phyloP scores from a whole-genome alignment of 31 red algal genomes.

The Asparagopsis taxiformis region DNA sequence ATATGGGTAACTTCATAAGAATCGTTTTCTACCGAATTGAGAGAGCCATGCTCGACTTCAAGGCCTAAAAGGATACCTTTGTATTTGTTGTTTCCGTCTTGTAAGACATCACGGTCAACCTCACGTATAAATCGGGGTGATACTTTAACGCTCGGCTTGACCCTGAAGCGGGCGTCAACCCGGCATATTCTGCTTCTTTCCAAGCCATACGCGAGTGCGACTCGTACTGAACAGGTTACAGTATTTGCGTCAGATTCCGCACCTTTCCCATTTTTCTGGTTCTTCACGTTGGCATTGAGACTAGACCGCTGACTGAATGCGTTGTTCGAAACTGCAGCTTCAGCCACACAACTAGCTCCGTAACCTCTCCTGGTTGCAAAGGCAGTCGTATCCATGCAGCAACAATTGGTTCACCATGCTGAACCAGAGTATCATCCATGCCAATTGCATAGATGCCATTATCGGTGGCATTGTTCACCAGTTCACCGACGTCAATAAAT shows the following conservation, averaged over 20 bases:
- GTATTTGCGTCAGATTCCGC: constrained; percentile 4
- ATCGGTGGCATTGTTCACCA: neutral
- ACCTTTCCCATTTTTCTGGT: constrained; percentile 5
- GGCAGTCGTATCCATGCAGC: constrained; percentile 18
- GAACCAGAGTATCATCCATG: constrained; percentile 25
- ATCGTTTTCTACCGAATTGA: constrained; percentile 26
- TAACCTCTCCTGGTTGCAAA: constrained; percentile 18
- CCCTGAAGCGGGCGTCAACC: constrained; percentile 23
- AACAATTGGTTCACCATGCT: constrained; percentile 22
- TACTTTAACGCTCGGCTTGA: constrained; percentile 50
- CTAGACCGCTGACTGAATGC: no score
- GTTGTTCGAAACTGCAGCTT: constrained; percentile 41
- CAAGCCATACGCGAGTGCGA: constrained; percentile 41
- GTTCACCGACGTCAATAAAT: constrained; percentile 17
- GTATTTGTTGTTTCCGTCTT: neutral
- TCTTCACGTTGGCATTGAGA: no score
- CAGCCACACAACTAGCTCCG: constrained; percentile 26
- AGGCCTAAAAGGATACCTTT: constrained; percentile 51
- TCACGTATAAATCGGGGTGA: constrained; percentile 54
- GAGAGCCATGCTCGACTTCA: constrained; percentile 59
- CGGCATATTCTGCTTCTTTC: constrained; percentile 22
- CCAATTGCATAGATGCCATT: constrained; percentile 27
- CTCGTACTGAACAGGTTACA: constrained; percentile 5
- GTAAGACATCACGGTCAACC: constrained; percentile 10
- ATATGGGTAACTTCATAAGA: constrained; percentile 41